phyloP scores from a whole-genome alignment of 257 asterid species.

The Leptodermis oblonga region DNA sequence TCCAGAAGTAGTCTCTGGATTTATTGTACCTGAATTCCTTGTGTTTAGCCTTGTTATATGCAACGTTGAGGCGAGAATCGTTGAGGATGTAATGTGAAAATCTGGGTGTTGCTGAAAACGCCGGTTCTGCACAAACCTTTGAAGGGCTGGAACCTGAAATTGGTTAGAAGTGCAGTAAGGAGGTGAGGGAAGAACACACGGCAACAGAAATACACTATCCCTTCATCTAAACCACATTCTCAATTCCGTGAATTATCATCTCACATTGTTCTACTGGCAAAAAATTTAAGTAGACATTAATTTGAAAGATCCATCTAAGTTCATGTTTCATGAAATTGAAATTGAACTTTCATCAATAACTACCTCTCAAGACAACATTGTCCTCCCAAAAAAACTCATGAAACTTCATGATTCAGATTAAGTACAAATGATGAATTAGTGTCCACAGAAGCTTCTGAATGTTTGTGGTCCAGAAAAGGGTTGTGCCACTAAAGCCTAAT shows the following conservation, averaged over 20 bases:
- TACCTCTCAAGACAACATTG: no score
- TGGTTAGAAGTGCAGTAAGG: neutral
- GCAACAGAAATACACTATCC: neutral
- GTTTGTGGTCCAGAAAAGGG: no score
- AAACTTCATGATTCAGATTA: no score
- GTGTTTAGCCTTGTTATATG: conserved; percentile 87
- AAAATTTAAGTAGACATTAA: neutral
- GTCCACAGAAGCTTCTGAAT: no score
- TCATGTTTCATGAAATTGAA: neutral
- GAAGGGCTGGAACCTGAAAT: conserved; percentile 89
- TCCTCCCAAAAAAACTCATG: no score
- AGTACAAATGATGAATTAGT: no score
- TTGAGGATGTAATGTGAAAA: conserved; percentile 88
- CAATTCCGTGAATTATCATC: neutral
- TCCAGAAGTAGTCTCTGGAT: conserved; percentile 46
- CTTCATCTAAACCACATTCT: neutral
- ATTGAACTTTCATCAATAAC: no score
- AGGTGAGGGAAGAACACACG: neutral
- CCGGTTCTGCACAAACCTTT: conserved; percentile 85
- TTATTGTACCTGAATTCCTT: conserved; percentile 47
- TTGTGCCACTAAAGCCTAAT: no score
- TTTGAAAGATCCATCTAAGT: neutral
- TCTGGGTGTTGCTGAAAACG: conserved; percentile 93
- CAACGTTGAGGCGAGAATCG: conserved; percentile 88
- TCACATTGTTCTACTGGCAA: neutral